Evolutionary conservation across 2,329 filamentous ascomycete genomes (phyloP).

Genomic region (Neofusicoccum umdonicola): DNA sequence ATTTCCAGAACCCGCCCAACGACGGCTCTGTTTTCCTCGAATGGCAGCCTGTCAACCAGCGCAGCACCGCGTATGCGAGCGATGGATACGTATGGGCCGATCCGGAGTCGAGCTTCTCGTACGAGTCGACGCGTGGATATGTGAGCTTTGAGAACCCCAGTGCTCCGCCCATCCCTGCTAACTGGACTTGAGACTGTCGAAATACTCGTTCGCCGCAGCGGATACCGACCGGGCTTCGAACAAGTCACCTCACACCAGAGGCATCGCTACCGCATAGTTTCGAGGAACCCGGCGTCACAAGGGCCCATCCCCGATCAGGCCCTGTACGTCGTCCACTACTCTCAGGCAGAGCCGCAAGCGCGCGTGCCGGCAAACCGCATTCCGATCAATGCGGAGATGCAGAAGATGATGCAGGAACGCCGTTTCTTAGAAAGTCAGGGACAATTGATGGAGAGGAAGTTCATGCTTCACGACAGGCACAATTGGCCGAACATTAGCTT

Average conservation of each 20-base stretch:
- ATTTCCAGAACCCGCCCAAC: conserved; percentile 70
- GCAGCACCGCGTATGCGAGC: conserved; percentile 74
- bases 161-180: conserved; percentile 7
- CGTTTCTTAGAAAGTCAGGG: conserved; percentile 67
- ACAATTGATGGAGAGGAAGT: conserved; percentile 80
- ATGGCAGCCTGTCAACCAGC: conserved; percentile 74
- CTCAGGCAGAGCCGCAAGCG: conserved; percentile 70
- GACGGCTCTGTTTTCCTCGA: conserved; percentile 81
- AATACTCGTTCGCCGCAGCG: conserved; percentile 77
- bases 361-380: conserved; percentile 69
- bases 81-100: conserved; percentile 93
- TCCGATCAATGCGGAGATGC: conserved; percentile 58
- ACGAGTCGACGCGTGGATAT: conserved; percentile 65
- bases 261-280: conserved; percentile 79
- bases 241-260: conserved; percentile 73
- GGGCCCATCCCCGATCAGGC: conserved; percentile 68
- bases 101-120: conserved; percentile 71
- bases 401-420: conserved; percentile 61
- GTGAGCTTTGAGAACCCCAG: conserved; percentile 39
- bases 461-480: conserved; percentile 84
- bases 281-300: conserved; percentile 69
- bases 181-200: conserved; percentile 69
- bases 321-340: conserved; percentile 90
- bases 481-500: conserved; percentile 73
- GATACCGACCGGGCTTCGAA: conserved; percentile 73